Percentiles rank a stretch among this genome's conserved stretches.
Evolutionary conservation across 192 early-diverging fungal species (phyloP).

Genomic region (Phlyctochytrium planicorne): DNA sequence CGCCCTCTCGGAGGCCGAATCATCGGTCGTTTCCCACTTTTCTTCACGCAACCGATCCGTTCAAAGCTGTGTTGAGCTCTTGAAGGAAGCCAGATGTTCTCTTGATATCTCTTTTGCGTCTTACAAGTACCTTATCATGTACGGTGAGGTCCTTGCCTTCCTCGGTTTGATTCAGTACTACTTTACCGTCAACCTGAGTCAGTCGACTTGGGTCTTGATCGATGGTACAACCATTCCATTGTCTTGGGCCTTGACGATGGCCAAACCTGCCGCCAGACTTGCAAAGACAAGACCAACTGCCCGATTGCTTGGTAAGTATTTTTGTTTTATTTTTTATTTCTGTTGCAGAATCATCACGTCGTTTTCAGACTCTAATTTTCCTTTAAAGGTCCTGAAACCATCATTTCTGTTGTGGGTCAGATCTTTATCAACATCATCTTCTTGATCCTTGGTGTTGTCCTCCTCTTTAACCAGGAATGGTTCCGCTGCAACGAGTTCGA

Average conservation of each 20-base stretch:
- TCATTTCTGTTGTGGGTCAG: slow-evolving; percentile 67
- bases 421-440: slow-evolving; percentile 73
- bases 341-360: background rate
- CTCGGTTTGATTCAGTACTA: slow-evolving; percentile 69
- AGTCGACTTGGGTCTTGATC: slow-evolving; percentile 74
- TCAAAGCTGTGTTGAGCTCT: slow-evolving; percentile 67
- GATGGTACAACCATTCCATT: slow-evolving; percentile 68
- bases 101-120: slow-evolving; percentile 73
- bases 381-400: slow-evolving; percentile 53
- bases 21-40: slow-evolving; percentile 85
- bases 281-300: slow-evolving; percentile 69
- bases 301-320: slow-evolving; percentile 54
- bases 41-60: slow-evolving; percentile 62
- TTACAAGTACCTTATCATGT: slow-evolving; percentile 70
- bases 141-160: slow-evolving; percentile 71
- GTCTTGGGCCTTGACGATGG: slow-evolving; percentile 67
- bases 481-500: slow-evolving; percentile 84
- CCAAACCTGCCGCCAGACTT: slow-evolving; percentile 55
- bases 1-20: slow-evolving; percentile 77
- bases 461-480: slow-evolving; percentile 70
- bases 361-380: slow-evolving; percentile 4
- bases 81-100: slow-evolving; percentile 71
- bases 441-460: slow-evolving; percentile 47
- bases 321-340: background rate
- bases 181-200: slow-evolving; percentile 69